A percentile compares a stretch with the other conserved stretches of the same genome.
Conservation (phyloP, 2,329 filamentous ascomycete genomes). For the Penicillium oxalicum region DNA sequence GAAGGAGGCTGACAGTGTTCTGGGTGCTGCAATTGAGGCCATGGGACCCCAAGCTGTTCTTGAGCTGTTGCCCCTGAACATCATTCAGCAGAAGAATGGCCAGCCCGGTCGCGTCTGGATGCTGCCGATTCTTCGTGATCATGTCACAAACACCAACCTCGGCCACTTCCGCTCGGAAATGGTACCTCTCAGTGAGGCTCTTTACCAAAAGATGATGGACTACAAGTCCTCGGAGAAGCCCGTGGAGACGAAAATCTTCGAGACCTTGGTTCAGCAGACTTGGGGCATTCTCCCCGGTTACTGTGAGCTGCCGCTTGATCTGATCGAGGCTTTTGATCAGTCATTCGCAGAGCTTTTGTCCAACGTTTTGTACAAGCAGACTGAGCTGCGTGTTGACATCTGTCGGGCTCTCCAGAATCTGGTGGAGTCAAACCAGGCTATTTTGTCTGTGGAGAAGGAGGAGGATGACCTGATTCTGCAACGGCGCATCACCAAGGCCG, state of each 20-base stretch:
- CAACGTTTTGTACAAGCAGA: conserved; percentile 87
- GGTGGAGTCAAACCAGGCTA: conserved; percentile 84
- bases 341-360: conserved; percentile 82
- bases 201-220: conserved; percentile 84
- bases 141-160: conserved; percentile 80
- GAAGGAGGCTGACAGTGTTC: conserved; percentile 86
- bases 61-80: conserved; percentile 75
- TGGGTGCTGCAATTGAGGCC: conserved; percentile 78
- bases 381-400: conserved; percentile 77
- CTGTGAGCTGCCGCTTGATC: conserved; percentile 82
- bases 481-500: conserved; percentile 67
- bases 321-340: conserved; percentile 73
- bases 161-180: conserved; percentile 80
- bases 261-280: conserved; percentile 90
- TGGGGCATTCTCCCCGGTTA: conserved; percentile 94
- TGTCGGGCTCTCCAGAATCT: conserved; percentile 80
- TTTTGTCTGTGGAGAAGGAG: conserved; percentile 62
- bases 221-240: conserved; percentile 79
- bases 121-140: conserved; percentile 82
- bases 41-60: conserved; percentile 87
- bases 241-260: conserved; percentile 95
- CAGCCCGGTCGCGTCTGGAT: conserved; percentile 90
- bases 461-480: conserved; percentile 70
- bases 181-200: conserved; percentile 78
- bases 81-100: conserved; percentile 67